Evolutionary conservation across 208 protist species (phyloP).

Genomic region (Borovskyia barvae): DNA sequence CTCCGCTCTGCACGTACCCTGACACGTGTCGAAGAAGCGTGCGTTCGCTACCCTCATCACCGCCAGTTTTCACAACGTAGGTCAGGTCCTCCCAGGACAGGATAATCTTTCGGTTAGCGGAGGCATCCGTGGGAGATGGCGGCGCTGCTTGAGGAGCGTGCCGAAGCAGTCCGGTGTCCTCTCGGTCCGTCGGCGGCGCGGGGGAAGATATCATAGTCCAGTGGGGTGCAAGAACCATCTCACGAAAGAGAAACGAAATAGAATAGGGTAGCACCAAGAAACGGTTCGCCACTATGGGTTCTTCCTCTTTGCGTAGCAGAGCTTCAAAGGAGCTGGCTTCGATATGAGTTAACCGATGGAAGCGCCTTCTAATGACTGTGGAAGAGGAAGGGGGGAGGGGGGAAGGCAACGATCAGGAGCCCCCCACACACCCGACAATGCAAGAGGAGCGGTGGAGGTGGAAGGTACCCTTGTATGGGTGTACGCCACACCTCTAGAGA

Average conservation of each 20-base stretch:
- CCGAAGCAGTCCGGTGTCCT: slow-evolving; percentile 5
- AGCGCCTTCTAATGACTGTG: background rate
- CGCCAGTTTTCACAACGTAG: slow-evolving; percentile 28
- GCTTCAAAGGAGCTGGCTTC: no score
- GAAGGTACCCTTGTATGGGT: no score
- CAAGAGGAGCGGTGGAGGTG: no score
- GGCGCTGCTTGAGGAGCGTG: background rate
- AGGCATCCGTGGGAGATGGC: background rate
- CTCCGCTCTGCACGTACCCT: slow-evolving; percentile 52
- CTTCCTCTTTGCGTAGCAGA: no score
- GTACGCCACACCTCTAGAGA: no score
- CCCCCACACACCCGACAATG: no score
- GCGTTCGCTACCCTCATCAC: slow-evolving; percentile 2
- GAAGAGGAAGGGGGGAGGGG: background rate
- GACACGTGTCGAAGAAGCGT: slow-evolving; percentile 53
- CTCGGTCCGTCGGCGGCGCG: slow-evolving; percentile 12
- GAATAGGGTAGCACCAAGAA: background rate
- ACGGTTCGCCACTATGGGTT: no score
- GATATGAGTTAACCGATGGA: background rate
- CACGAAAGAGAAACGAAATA: background rate
- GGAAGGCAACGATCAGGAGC: background rate
- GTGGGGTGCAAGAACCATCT: background rate
- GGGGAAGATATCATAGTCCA: slow-evolving; percentile 7
- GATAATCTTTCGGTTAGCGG: slow-evolving; percentile 4
- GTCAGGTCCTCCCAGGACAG: slow-evolving; percentile 56